Base-by-base conservation (phyloP, 768 basidiomycete species). In the Panaeolus cyanescens region DNA sequence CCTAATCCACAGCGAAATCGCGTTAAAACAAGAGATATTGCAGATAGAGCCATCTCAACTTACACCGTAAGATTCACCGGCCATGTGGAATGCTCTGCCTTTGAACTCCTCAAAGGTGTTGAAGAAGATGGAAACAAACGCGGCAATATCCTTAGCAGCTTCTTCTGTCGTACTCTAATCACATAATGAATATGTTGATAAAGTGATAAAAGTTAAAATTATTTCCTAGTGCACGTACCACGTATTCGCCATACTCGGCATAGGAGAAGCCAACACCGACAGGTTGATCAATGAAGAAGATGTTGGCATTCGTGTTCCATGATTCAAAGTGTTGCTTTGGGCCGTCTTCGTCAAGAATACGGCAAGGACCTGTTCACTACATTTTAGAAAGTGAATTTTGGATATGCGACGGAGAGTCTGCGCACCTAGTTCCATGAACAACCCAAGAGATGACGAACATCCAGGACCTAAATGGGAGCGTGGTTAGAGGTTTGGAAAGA, bases 51-150 rank as follows among this genome's bases (percentile, higher is more conserved):
- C 36, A n/a, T n/a, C n/a, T n/a, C n/a, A n/a, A 68, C 84, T 62
- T 60, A 90, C 91, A 1, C 84, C 91, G 65, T 93, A 93, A 0
- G 89, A 92, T 74, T 93, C 92, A 9, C 92, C 86, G 0, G 85
- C 79, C 79, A 89, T 81, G 62, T 89, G 87, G 72, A 89, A 86
- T 1, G 77, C 69, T 1, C 89, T 76, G 2, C 89, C 88, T 65
- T 89, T 86, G 78, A 91, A 91, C 66, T 87, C 78, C 56, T 71
- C 79, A 68, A 93, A 93, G 62, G 86, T 80, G 65, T 91, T 88
- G 56, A 91, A 91, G 73, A 91, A 91, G 55, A 92, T 85, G 8
- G 83, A 77, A 0, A 91, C 78, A 64, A 92, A 91, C 0, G 86
- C 83, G 0, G 89, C 88, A 4, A 92, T 83, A 65, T 92, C 90